phyloP scores from a whole-genome alignment of 805 yeast genomes.

The Yamadazyma scolyti region DNA sequence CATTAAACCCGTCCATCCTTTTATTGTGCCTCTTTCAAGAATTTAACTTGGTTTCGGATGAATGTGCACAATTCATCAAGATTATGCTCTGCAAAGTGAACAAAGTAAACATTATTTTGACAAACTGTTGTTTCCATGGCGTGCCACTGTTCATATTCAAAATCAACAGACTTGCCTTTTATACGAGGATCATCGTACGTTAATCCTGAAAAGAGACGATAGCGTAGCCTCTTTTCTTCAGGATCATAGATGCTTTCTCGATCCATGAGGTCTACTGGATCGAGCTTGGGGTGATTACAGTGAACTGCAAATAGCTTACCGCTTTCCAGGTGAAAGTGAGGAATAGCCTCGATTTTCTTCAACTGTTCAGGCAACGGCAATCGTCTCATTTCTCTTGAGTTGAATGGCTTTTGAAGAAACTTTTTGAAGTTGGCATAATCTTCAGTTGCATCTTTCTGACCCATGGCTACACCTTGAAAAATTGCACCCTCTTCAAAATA shows the following conservation, averaged over 20 bases:
- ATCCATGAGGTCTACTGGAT: slow-evolving; percentile 21
- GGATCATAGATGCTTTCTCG: slow-evolving; percentile 20
- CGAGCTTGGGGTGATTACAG: slow-evolving; percentile 31
- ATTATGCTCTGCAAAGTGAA: slow-evolving; percentile 17
- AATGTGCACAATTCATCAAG: slow-evolving; percentile 20
- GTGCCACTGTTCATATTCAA: slow-evolving; percentile 26
- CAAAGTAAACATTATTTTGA: slow-evolving; percentile 17
- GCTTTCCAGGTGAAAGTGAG: too few species aligned
- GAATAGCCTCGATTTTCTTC: not conserved
- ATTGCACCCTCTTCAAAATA: slow-evolving; percentile 17
- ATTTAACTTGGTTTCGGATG: slow-evolving; percentile 22
- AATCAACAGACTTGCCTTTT: slow-evolving; percentile 11
- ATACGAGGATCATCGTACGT: slow-evolving; percentile 8
- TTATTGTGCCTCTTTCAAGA: too few species aligned
- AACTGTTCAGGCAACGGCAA: not conserved
- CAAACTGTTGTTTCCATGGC: slow-evolving; percentile 22
- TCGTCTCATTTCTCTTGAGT: slow-evolving; percentile 2
- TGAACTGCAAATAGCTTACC: slow-evolving; percentile 40
- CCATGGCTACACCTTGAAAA: slow-evolving; percentile 34
- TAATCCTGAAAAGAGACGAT: slow-evolving; percentile 19
- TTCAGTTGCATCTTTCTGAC: slow-evolving; percentile 23
- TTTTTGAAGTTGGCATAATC: slow-evolving; percentile 17
- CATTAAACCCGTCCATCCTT: too few species aligned
- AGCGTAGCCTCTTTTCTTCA: slow-evolving; percentile 17
- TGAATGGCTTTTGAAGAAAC: slow-evolving; percentile 2